Evolutionary conservation across 345 rosid species (phyloP).

Genomic region (Erysimum cheiranthoides): DNA sequence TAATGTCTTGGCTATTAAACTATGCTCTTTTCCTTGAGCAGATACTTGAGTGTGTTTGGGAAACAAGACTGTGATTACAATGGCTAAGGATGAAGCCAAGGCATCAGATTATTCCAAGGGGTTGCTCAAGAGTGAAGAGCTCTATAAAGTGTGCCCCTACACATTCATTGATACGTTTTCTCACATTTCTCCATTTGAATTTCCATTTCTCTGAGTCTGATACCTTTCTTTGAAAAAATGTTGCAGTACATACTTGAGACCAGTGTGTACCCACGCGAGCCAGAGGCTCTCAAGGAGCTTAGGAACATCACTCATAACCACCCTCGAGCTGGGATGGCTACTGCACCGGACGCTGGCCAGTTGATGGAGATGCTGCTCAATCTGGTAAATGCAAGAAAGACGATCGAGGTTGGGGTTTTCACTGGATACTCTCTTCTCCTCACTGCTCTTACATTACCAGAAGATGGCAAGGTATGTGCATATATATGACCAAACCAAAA

Average conservation of each 20-base stretch:
- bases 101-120: constrained; percentile 41
- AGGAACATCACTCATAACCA: constrained; percentile 60
- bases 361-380: constrained; percentile 61
- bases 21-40: not conserved
- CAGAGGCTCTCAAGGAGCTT: constrained; percentile 67
- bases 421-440: constrained; percentile 91
- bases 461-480: constrained; percentile 62
- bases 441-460: constrained; percentile 77
- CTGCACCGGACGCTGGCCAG: constrained; percentile 84
- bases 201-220: not conserved
- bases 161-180: not conserved
- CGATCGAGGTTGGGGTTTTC: constrained; percentile 76
- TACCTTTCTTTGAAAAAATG: not conserved
- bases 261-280: constrained; percentile 75
- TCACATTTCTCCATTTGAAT: not conserved
- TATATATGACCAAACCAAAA: not conserved
- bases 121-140: constrained; percentile 56
- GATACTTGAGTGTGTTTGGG: constrained; percentile 19
- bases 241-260: constrained; percentile 71
- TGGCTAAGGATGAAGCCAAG: constrained; percentile 43
- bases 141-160: constrained; percentile 53
- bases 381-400: constrained; percentile 62
- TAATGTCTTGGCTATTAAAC: not conserved
- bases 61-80: constrained; percentile 19
- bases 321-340: constrained; percentile 55